A percentile compares a stretch with the other conserved stretches of the same genome.
Conservation (phyloP, 352 stramenopile genomes). For the Elongisporangium anandrum region DNA sequence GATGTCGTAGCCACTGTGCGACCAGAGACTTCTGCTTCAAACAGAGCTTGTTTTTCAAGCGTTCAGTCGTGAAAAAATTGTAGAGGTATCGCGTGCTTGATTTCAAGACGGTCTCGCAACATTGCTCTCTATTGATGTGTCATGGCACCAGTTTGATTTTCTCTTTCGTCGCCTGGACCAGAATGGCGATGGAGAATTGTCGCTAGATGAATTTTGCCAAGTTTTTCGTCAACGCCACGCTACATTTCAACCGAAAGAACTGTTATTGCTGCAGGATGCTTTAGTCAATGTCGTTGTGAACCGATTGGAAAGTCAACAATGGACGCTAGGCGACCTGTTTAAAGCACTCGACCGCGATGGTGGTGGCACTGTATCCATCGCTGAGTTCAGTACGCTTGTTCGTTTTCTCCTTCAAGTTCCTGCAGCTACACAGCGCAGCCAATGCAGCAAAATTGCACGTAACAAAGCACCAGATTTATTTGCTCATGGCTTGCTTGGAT, state of each 20-base stretch:
- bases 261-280: constrained; percentile 31
- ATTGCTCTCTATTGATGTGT: constrained; percentile 33
- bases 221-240: constrained; percentile 20
- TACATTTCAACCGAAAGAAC: constrained; percentile 21
- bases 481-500: constrained; percentile 47
- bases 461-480: constrained; percentile 41
- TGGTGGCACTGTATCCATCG: constrained; percentile 36
- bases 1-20: constrained; percentile 14
- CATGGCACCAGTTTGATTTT: constrained; percentile 50
- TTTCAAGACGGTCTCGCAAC: constrained; percentile 31
- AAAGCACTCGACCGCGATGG: constrained; percentile 46
- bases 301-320: constrained; percentile 36
- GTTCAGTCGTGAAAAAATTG: constrained; percentile 15
- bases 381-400: constrained; percentile 44
- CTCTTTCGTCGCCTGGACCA: constrained; percentile 41
- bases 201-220: constrained; percentile 29
- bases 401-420: constrained; percentile 29
- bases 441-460: constrained; percentile 14
- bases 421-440: too few relatives aligned
- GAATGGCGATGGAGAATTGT: constrained; percentile 29
- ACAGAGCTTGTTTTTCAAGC: constrained; percentile 25
- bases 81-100: constrained; percentile 28
- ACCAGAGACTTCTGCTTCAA: constrained; percentile 5
- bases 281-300: constrained; percentile 40
- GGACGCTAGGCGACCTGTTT: constrained; percentile 42